Conservation (phyloP, 306 rosid species). For the Glycyrrhiza uralensis region DNA sequence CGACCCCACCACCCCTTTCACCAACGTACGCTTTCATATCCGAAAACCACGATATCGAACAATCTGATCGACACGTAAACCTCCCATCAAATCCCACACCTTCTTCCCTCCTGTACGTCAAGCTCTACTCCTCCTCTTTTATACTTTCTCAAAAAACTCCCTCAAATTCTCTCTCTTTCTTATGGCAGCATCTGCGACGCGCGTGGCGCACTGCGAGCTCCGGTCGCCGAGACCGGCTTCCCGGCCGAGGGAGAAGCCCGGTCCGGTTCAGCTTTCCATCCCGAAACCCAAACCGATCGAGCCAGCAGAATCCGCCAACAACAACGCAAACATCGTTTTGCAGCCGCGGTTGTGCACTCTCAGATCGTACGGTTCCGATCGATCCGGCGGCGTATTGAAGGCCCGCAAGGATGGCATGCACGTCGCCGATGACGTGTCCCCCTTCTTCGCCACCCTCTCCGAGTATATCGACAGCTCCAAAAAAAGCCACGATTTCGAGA, state of each 20-base stretch:
- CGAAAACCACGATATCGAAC: not conserved
- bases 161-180: not conserved
- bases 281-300: constrained; percentile 40
- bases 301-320: constrained; percentile 34
- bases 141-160: not conserved
- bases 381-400: constrained; percentile 36
- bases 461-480: constrained; percentile 81
- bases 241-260: constrained; percentile 23
- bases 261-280: constrained; percentile 41
- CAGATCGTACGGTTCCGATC: constrained; percentile 79
- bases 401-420: constrained; percentile 24
- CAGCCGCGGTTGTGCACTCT: constrained; percentile 87
- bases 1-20: not conserved
- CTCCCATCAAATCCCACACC: not conserved
- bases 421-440: constrained; percentile 43
- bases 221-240: constrained; percentile 11
- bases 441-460: constrained; percentile 70
- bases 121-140: not conserved
- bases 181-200: constrained; percentile 53
- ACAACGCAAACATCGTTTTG: constrained; percentile 47
- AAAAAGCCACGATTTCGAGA: constrained; percentile 89
- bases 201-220: constrained; percentile 42
- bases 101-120: not conserved
- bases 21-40: not conserved
- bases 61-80: not conserved